Evolutionary conservation across 2,329 filamentous ascomycete species (phyloP), one percentile per base, ranked within the genome.

Genomic region (Fusarium tjaetaba): DNA sequence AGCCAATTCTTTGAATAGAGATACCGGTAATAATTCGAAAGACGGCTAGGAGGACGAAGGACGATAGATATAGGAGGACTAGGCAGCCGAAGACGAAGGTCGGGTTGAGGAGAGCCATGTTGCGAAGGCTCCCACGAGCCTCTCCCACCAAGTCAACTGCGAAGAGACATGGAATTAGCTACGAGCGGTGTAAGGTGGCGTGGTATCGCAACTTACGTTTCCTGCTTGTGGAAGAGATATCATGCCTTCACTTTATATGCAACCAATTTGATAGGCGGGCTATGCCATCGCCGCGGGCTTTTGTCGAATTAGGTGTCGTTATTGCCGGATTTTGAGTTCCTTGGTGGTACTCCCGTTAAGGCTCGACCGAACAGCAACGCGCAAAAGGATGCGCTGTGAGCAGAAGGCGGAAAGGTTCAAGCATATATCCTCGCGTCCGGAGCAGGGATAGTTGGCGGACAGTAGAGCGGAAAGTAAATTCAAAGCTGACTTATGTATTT

Each of bases 1-100:
- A 97, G 72, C 96, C 96, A 76, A 99, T 90, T 76, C 96, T 91
- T 84, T 99, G 97, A 74, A 99, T 97, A 11, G 96, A 99, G 65
- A 99, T 87, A 70, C 96, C 96, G 41, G 96, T 98, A 70, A 96
- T 87, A 77, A 98, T 95, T 76, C 96, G 94, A 73, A 99, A 85
- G 77, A 98, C 89, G 79, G 96, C 96, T 82, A 99, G 97, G 68
- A 98, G 83, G 69, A 99, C 92, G 80, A 99, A 99, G 71, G 96
- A 95, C 71, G 91, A 93, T 49, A 99, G 89, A 85, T 98, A 99
- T 71, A 94, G 86, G 73, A 98, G 88, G 77, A 98, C 91, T 81
- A 95, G 79, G 77, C 97, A 87, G 81, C 96, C 96, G 79, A 97
- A 90, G 74, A 98, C 85, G 81, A 97, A 97, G 76, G 96, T 94